Conservation (phyloP, 2,329 filamentous ascomycete genomes). For the Furcasterigmium sp. region DNA sequence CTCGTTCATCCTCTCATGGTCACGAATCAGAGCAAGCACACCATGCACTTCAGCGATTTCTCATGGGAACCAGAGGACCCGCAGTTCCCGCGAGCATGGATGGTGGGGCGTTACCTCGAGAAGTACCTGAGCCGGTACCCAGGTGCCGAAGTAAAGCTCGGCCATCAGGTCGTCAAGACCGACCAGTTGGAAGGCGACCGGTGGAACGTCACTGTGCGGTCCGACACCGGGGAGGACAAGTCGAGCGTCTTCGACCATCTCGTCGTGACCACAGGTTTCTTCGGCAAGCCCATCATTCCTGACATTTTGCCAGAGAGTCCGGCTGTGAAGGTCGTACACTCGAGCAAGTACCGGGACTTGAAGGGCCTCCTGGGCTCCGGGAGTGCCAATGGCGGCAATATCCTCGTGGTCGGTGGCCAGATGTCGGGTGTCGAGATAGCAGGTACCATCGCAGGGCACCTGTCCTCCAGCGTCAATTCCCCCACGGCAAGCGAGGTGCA, state of each 20-base stretch:
- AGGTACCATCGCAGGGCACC: constrained; percentile 63
- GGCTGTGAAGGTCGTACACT: constrained; percentile 56
- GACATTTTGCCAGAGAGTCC: constrained; percentile 28
- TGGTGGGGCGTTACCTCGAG: constrained; percentile 68
- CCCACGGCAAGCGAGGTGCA: constrained; percentile 35
- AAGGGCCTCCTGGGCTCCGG: constrained; percentile 36
- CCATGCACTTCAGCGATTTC: constrained; percentile 66
- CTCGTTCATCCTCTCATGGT: constrained; percentile 62
- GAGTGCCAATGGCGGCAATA: constrained; percentile 44
- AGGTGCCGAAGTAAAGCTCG: constrained; percentile 40
- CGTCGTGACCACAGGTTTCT: constrained; percentile 71
- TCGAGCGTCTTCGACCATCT: constrained; percentile 63
- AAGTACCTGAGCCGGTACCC: constrained; percentile 55
- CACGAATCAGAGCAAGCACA: constrained; percentile 73
- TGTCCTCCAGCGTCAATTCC: constrained; percentile 58
- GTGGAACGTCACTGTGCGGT: constrained; percentile 35
- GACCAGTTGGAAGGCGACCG: constrained; percentile 25
- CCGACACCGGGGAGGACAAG: constrained; percentile 27
- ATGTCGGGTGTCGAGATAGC: constrained; percentile 80
- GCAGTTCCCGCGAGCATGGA: constrained; percentile 70
- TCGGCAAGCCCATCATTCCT: constrained; percentile 56
- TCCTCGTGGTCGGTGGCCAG: constrained; percentile 72
- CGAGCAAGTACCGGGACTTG: constrained; percentile 58
- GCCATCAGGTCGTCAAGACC: constrained; percentile 38
- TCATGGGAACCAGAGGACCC: constrained; percentile 60